phyloP scores from a whole-genome alignment of 1,284 basidiomycete genomes.

The Leccinum fuscescens region DNA sequence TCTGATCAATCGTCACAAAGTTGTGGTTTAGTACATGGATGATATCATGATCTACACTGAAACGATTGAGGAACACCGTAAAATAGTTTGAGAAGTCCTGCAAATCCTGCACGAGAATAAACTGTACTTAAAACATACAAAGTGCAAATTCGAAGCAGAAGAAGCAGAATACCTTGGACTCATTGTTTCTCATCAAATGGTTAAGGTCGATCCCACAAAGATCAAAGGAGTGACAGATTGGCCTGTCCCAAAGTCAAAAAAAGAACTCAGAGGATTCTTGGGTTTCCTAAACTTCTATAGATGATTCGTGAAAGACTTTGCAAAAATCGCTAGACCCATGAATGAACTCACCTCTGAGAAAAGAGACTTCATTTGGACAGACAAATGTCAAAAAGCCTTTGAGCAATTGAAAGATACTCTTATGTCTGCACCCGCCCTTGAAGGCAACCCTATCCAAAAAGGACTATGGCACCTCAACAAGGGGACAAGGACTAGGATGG shows the following conservation, averaged over 20 bases:
- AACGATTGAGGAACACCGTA: not conserved
- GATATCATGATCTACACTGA: not conserved
- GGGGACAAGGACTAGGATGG: too few relatives aligned
- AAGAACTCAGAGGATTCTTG: not conserved
- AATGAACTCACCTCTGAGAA: not conserved
- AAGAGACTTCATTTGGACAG: not conserved
- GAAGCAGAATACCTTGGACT: not conserved
- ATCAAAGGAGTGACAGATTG: not conserved
- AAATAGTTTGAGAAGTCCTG: not conserved
- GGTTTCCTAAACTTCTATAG: not conserved
- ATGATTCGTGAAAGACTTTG: not conserved
- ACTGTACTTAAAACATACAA: not conserved
- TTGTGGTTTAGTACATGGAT: not conserved
- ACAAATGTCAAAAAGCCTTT: not conserved
- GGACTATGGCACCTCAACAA: too few relatives aligned
- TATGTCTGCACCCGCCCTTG: fast-evolving
- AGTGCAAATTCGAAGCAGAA: not conserved
- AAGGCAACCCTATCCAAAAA: too few relatives aligned
- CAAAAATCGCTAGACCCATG: not conserved
- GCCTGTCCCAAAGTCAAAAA: not conserved
- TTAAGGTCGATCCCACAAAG: not conserved
- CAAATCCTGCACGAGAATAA: not conserved
- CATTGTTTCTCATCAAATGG: not conserved
- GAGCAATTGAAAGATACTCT: not conserved
- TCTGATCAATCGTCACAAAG: not conserved